A percentile compares a stretch with the other conserved stretches of the same genome.
These are phyloP conservation scores for Arthromyces matolae DNA, from an alignment of 768 basidiomycete species.

Conservation along the genomic window DNA sequence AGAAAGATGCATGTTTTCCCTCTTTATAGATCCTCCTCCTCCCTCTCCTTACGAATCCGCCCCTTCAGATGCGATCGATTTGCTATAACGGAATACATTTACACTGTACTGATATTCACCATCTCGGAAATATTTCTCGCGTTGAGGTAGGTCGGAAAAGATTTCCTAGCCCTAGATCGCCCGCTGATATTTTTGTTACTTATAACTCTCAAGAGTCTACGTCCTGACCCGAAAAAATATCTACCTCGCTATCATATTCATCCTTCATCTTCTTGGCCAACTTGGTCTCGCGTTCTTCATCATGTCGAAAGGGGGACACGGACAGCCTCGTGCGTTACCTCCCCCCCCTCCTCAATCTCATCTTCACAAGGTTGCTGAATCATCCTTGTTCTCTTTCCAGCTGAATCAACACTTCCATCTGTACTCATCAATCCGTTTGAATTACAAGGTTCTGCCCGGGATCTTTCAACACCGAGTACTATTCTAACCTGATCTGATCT, in stretches of 20 bases:
- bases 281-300: slow-evolving; percentile 14
- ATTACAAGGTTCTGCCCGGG: too few species aligned
- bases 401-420: slow-evolving; percentile 3
- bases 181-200: too few species aligned
- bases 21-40: neutral
- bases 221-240: slow-evolving; percentile 16
- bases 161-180: too few species aligned
- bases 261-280: slow-evolving; percentile 12
- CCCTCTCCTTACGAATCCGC: neutral
- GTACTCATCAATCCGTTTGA: too few species aligned
- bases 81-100: slow-evolving; percentile 15
- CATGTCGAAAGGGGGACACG: slow-evolving; percentile 3
- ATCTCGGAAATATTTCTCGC: slow-evolving; percentile 18
- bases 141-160: too few species aligned
- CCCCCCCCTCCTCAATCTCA: neutral
- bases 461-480: neutral
- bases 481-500: too few species aligned
- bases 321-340: slow-evolving; percentile 1
- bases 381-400: neutral
- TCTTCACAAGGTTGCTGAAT: neutral
- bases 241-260: slow-evolving; percentile 7
- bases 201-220: slow-evolving; percentile 11
- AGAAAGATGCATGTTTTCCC: slow-evolving; percentile 7
- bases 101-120: slow-evolving; percentile 17
- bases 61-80: slow-evolving; percentile 16